phyloP scores from a whole-genome alignment of 1,284 basidiomycete species.

The Apiotrichum sp. region DNA sequence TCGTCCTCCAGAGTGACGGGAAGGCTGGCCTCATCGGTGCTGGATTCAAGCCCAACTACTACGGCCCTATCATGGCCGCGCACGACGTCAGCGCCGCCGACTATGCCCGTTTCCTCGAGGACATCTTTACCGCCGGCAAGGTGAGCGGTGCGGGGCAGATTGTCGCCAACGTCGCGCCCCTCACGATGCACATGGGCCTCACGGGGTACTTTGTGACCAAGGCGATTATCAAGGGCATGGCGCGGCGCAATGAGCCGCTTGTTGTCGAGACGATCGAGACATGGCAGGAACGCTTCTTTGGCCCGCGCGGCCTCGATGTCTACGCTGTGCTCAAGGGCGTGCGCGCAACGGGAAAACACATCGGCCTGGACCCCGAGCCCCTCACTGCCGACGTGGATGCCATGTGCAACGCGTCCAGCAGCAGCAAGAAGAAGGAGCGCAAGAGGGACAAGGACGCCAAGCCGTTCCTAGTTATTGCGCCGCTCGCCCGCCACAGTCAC shows the following conservation, averaged over 20 bases:
- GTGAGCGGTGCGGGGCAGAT: not conserved
- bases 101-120: conserved; percentile 8
- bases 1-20: not conserved
- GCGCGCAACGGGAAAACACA: not conserved
- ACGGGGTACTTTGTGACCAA: conserved; percentile 10
- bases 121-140: conserved; percentile 7
- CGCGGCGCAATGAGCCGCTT: conserved; percentile 5
- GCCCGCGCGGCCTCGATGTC: conserved; percentile 7
- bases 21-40: conserved; percentile 3
- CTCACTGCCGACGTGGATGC: not conserved
- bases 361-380: not conserved
- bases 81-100: conserved; percentile 8
- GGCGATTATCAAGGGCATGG: conserved; percentile 1
- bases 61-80: not conserved
- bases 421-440: not conserved
- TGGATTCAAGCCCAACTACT: conserved; percentile 3
- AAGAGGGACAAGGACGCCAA: not conserved
- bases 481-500: not conserved
- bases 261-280: conserved; percentile 5
- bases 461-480: not conserved
- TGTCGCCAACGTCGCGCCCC: conserved; percentile 2
- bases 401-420: not conserved
- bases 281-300: conserved; percentile 9
- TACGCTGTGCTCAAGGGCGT: not conserved
- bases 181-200: conserved; percentile 8